Base-by-base conservation (phyloP, 495 filamentous ascomycete genomes). In the Hypoxylon crocopeplum region DNA sequence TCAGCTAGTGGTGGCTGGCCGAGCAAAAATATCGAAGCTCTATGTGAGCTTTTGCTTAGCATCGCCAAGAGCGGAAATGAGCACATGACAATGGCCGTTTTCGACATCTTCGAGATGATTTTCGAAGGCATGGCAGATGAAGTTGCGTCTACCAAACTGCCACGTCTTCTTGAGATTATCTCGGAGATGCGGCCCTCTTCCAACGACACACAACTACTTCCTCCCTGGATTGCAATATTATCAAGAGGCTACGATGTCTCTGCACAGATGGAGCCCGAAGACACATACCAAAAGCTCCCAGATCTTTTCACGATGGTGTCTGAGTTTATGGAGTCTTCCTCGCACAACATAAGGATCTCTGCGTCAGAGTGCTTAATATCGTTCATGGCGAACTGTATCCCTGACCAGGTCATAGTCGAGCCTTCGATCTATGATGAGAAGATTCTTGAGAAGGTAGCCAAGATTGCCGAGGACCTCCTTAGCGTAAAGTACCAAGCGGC, bases 61-160 rank as follows among this genome's bases (percentile, higher is more conserved):
- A 93, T 97, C 29, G 92, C 94, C 1, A 85, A 83, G 59, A 89
- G 89, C 11, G 94, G 82, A 69, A 97, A 94, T 71, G 91, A 97
- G 70, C 96, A 91, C 70, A 87, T 98, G 73, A 95, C 90, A 38
- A 92, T 96, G 86, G 86, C 90, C 15, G 92, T 93, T 2, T 97
- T 98, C 66, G 93, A 96, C 58, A 88, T 98, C 5, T 98, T 98
- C 67, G 95, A 98, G 76, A 87, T 92, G 65, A 92, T 98, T 15
- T 98, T 98, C 59, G 86, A 86, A 56, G 89, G 90, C 12, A 90
- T 98, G 85, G 87, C 88, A 7, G 88, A 92, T 63, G 91, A 94
- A 48, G 81, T 90, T 36, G 86, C 92, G 0, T 93, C 91, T 1
- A 82, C 89, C 0, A 98, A 98, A 73, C 82, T 98, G 8, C 93